A percentile compares a stretch with the other conserved stretches of the same genome.
These are phyloP conservation scores for Trypanosoma cruzi DNA, from an alignment of 208 protist species.

Conservation along the genomic window DNA sequence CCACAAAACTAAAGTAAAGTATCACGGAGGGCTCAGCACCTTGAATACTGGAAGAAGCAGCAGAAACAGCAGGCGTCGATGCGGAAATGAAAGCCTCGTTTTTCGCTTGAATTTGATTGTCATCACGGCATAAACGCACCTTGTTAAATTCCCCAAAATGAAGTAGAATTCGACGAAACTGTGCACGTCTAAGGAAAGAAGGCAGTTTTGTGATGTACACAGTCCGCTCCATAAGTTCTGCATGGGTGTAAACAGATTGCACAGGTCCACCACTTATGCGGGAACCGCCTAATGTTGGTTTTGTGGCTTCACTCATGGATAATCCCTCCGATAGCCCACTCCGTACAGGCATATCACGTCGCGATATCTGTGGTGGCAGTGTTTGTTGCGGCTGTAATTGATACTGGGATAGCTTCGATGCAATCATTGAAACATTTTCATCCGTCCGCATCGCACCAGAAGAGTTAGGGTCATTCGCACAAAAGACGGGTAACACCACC, in stretches of 20 bases:
- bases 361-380: background rate
- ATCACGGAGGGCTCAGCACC: slow-evolving; percentile 15
- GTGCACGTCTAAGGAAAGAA: slow-evolving; percentile 45
- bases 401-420: background rate
- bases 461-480: background rate
- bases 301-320: slow-evolving; percentile 4
- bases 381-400: background rate
- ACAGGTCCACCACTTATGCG: slow-evolving; percentile 6
- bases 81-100: background rate
- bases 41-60: background rate
- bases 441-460: background rate
- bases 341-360: background rate
- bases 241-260: slow-evolving; percentile 27
- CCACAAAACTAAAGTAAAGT: slow-evolving; percentile 78
- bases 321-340: slow-evolving; percentile 13
- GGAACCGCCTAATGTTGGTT: background rate
- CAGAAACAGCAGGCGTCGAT: background rate
- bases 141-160: slow-evolving; percentile 89
- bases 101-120: slow-evolving; percentile 49
- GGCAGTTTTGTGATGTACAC: slow-evolving; percentile 89
- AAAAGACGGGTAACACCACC: background rate
- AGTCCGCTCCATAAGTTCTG: slow-evolving; percentile 63
- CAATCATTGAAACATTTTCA: background rate
- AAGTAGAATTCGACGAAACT: slow-evolving; percentile 72
- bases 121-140: slow-evolving; percentile 77